phyloP scores from a whole-genome alignment of 495 filamentous ascomycete species.

The Penicillium angulare region DNA sequence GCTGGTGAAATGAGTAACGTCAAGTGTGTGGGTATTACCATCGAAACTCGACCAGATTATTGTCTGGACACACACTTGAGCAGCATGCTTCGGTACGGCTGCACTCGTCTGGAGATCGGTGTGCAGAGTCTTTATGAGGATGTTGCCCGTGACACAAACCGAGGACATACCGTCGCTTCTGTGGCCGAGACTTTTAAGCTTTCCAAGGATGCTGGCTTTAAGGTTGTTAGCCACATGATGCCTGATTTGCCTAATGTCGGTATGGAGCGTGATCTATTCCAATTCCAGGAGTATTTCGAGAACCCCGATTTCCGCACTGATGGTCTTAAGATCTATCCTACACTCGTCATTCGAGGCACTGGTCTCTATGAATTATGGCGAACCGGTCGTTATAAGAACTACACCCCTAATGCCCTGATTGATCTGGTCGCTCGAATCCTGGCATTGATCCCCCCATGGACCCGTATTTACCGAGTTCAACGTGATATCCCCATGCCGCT shows the following conservation, averaged over 20 bases:
- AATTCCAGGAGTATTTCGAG: conserved; percentile 97
- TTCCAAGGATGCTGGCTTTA: conserved; percentile 96
- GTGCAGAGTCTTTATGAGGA: conserved; percentile 98
- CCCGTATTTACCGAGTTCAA: conserved; percentile 96
- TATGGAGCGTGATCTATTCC: conserved; percentile 94
- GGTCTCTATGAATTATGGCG: conserved; percentile 97
- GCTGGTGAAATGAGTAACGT: conserved; percentile 90
- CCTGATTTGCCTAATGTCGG: conserved; percentile 96
- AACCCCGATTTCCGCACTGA: conserved; percentile 97
- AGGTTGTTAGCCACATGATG: conserved; percentile 99
- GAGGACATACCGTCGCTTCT: conserved; percentile 91
- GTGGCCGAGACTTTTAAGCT: conserved; percentile 94
- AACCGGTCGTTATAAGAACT: conserved; percentile 96
- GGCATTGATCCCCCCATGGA: conserved; percentile 94
- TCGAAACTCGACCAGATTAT: conserved; percentile 96
- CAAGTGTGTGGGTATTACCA: conserved; percentile 98
- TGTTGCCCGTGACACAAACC: conserved; percentile 95
- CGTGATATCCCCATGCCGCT: conserved; percentile 98
- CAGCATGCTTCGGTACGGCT: conserved; percentile 94
- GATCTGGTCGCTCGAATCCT: conserved; percentile 94
- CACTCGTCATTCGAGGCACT: conserved; percentile 94
- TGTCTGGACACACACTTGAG: conserved; percentile 89
- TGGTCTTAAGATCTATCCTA: conserved; percentile 97
- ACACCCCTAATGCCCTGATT: conserved; percentile 93
- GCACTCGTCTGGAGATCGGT: conserved; percentile 89